Percentiles rank a stretch among this genome's conserved stretches.
Conservation (phyloP, 163 green algal genomes). For the Coccomyxa subellipsoidea region DNA sequence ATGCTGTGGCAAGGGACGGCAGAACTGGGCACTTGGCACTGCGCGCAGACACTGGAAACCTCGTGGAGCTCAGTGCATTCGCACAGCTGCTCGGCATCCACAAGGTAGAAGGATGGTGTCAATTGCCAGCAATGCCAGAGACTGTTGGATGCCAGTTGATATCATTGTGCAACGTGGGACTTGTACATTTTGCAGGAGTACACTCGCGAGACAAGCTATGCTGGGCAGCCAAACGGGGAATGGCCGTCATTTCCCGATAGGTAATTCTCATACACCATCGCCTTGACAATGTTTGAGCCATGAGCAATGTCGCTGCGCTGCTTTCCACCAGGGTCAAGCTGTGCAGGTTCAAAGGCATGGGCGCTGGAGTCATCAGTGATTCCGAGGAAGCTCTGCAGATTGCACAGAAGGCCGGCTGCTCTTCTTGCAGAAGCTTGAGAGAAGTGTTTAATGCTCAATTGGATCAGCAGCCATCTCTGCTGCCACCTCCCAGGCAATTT, state of each 20-base stretch:
- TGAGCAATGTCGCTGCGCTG: background rate
- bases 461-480: background rate
- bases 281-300: background rate
- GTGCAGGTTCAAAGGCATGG: background rate
- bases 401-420: background rate
- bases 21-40: conserved; percentile 29
- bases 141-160: background rate
- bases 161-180: background rate
- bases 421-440: background rate
- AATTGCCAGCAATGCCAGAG: too few relatives aligned
- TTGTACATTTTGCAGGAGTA: background rate
- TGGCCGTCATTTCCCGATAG: background rate
- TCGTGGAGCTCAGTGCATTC: background rate
- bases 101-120: background rate
- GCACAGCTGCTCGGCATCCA: background rate
- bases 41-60: background rate
- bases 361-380: background rate
- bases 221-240: background rate
- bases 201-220: background rate
- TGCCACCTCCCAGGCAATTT: background rate
- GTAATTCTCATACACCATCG: too few relatives aligned
- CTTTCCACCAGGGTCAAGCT: background rate
- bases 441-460: background rate
- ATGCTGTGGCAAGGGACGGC: conserved; percentile 19
- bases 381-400: background rate